phyloP scores from a whole-genome alignment of 306 rosid genomes.

The Hippophae rhamnoides region DNA sequence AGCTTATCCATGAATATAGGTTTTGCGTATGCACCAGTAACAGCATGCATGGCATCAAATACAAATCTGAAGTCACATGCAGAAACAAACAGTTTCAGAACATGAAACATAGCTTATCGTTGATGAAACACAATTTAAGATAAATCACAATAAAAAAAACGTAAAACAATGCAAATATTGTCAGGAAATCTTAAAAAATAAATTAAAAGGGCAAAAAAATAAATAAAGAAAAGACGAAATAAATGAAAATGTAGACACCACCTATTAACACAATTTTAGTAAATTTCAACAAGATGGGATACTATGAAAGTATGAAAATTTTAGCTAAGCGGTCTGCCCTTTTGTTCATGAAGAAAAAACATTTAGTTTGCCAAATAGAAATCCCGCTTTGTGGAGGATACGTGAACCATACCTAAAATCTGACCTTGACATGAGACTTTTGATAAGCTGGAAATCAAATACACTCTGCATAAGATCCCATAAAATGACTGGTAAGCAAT shows the following conservation, averaged over 20 bases:
- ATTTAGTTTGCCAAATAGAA: background rate
- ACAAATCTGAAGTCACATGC: constrained; percentile 41
- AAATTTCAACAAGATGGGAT: no score
- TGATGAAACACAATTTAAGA: background rate
- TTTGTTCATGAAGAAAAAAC: background rate
- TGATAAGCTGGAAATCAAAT: constrained; percentile 82
- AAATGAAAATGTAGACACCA: no score
- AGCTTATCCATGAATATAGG: constrained; percentile 93
- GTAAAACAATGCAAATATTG: no score
- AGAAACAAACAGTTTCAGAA: constrained; percentile 15
- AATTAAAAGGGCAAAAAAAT: no score
- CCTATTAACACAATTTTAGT: no score
- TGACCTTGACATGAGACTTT: constrained; percentile 58
- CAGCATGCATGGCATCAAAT: constrained; percentile 98
- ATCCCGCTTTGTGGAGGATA: constrained; percentile 10
- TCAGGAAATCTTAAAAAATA: no score
- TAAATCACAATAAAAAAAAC: no score
- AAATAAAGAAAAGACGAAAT: no score
- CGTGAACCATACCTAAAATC: constrained; percentile 56
- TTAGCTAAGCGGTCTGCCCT: no score
- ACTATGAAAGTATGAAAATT: no score
- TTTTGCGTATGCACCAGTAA: constrained; percentile 91
- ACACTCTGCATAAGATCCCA: constrained; percentile 54
- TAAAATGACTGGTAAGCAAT: constrained; percentile 18
- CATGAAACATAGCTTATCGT: background rate